Conservation (phyloP, 169 alveolate species). For the Eimeria maxima region DNA sequence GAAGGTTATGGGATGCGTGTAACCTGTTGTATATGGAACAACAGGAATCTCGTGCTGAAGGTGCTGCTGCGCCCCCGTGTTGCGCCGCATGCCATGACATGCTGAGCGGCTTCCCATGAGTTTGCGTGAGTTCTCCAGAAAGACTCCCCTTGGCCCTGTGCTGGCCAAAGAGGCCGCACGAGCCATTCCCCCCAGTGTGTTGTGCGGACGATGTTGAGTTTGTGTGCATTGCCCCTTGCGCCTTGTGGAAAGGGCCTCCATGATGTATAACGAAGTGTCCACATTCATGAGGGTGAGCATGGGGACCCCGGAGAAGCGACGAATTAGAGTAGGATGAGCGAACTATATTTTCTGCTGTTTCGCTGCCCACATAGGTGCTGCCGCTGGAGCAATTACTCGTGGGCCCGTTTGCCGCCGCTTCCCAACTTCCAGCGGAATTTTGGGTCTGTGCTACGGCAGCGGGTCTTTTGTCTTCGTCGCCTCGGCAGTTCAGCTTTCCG, state of each 20-base stretch:
- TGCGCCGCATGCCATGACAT: neutral
- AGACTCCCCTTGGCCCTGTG: neutral
- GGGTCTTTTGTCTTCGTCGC: neutral
- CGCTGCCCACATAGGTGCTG: neutral
- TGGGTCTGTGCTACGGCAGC: neutral
- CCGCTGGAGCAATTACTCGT: slow-evolving; percentile 3
- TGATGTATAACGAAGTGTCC: neutral
- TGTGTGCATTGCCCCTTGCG: neutral
- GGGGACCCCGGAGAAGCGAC: neutral
- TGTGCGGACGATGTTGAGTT: neutral
- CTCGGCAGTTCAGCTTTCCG: neutral
- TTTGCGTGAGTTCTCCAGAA: too few species aligned
- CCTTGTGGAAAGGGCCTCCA: neutral
- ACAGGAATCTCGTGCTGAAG: neutral
- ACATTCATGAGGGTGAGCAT: neutral
- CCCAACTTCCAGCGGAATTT: neutral
- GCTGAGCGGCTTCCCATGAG: neutral
- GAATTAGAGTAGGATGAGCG: neutral
- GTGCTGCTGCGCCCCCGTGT: neutral
- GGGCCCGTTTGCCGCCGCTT: neutral
- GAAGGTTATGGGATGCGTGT: neutral
- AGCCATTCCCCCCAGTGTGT: neutral
- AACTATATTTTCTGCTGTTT: neutral
- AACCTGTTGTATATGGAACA: neutral
- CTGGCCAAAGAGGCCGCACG: neutral